Evolutionary conservation across 257 asterid genomes (phyloP).

Genomic region (Oldenlandia corymbosa): DNA sequence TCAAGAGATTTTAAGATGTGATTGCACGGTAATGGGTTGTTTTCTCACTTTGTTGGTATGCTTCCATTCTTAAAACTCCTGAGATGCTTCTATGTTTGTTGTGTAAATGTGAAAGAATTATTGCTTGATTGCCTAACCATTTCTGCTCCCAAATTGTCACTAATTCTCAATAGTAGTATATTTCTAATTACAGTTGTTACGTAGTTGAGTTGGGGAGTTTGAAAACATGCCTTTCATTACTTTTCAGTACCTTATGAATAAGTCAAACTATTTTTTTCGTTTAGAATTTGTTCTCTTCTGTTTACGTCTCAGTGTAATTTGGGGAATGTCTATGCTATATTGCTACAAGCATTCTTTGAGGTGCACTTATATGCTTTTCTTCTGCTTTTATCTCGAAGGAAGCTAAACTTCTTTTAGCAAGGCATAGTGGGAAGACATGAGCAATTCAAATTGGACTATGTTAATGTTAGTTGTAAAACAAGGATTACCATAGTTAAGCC

Average conservation of each 20-base stretch:
- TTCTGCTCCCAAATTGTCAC: not conserved
- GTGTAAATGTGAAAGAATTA: no score
- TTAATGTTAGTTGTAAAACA: not conserved
- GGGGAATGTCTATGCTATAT: not conserved
- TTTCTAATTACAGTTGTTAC: not conserved
- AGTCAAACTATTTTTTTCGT: not conserved
- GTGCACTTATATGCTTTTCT: not conserved
- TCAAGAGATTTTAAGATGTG: conserved; percentile 6
- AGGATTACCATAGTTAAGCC: not conserved
- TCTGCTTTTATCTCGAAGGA: not conserved
- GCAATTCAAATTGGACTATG: not conserved
- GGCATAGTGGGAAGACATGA: no score
- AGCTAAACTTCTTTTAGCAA: not conserved
- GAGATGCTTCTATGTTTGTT: not conserved
- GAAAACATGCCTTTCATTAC: not conserved
- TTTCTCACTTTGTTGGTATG: conserved; percentile 4
- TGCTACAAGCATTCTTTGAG: not conserved
- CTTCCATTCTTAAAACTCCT: not conserved
- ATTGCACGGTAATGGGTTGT: not conserved
- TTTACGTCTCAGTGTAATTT: no score
- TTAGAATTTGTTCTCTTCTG: not conserved
- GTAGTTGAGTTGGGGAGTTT: not conserved
- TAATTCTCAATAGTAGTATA: not conserved
- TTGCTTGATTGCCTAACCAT: no score
- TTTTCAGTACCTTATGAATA: not conserved